These are phyloP conservation scores for Lophiotrema nucula DNA, from an alignment of 495 filamentous ascomycete genomes.

Conservation along the genomic window DNA sequence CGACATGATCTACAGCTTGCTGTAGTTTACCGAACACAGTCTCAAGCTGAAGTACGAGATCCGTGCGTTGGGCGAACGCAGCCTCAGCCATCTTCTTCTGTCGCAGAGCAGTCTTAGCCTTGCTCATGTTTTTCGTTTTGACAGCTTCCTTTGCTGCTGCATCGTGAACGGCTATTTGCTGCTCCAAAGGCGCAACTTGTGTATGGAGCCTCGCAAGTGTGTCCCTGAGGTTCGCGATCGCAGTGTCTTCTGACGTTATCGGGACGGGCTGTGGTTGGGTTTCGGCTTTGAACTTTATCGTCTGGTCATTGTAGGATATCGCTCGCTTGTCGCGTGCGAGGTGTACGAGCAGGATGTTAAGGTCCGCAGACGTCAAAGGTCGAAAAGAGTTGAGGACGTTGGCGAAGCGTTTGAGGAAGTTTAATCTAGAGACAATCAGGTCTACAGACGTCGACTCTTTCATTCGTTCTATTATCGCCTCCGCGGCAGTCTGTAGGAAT, in stretches of 20 bases:
- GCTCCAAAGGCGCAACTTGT: conserved; percentile 38
- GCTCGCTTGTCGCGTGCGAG: conserved; percentile 39
- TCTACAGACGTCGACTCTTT: conserved; percentile 1
- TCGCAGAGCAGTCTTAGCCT: conserved; percentile 73
- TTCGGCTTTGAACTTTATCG: conserved; percentile 65
- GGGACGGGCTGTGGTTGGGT: conserved; percentile 42
- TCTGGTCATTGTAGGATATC: conserved; percentile 34
- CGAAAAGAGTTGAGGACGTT: conserved; percentile 28
- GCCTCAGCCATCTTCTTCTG: conserved; percentile 77
- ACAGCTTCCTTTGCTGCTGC: conserved; percentile 66
- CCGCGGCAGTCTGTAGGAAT: conserved; percentile 33
- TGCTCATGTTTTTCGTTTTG: conserved; percentile 63
- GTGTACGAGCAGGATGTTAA: conserved; percentile 38
- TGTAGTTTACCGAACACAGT: conserved; percentile 77
- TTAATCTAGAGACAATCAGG: conserved; percentile 23
- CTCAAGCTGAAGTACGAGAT: conserved; percentile 76
- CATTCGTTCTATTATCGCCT: conserved; percentile 30
- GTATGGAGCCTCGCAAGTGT: conserved; percentile 56
- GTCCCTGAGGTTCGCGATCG: conserved; percentile 62
- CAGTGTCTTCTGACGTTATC: conserved; percentile 72
- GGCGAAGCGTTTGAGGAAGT: conserved; percentile 21
- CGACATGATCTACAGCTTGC: conserved; percentile 78
- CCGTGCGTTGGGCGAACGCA: conserved; percentile 64
- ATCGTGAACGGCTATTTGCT: conserved; percentile 51
- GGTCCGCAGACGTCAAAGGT: conserved; percentile 6